Percentiles rank a stretch among this genome's conserved stretches.
These are phyloP conservation scores for Harringtonia lauricola DNA, from an alignment of 2,329 filamentous ascomycete genomes.

Conservation along the genomic window DNA sequence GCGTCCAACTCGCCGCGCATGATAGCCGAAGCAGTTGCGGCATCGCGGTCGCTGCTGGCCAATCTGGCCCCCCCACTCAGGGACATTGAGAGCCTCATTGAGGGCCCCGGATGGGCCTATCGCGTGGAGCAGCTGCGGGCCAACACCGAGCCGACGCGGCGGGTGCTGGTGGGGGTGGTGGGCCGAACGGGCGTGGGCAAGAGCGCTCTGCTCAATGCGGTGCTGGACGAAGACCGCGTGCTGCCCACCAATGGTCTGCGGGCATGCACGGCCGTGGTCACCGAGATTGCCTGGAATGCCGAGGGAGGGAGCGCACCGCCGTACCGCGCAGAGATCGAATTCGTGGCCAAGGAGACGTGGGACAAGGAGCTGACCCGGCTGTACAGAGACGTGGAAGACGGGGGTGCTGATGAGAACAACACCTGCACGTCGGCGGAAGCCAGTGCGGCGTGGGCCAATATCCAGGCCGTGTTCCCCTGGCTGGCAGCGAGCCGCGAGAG, in stretches of 20 bases:
- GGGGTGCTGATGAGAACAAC: constrained; percentile 11
- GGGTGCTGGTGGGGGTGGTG: constrained; percentile 42
- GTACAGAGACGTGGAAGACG: constrained; percentile 26
- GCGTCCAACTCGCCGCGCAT: background rate
- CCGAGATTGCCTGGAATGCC: constrained; percentile 46
- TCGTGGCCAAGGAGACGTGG: constrained; percentile 42
- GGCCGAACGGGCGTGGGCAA: constrained; percentile 54
- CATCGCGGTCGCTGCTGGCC: constrained; percentile 12
- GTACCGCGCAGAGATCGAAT: constrained; percentile 47
- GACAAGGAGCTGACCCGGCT: constrained; percentile 36
- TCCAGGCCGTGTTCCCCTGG: constrained; percentile 34
- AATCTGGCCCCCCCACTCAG: constrained; percentile 13
- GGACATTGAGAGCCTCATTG: constrained; percentile 11
- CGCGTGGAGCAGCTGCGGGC: background rate
- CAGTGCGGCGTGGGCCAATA: constrained; percentile 37
- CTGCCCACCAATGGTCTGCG: constrained; percentile 38
- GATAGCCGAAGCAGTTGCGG: background rate
- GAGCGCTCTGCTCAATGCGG: constrained; percentile 50
- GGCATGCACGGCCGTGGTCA: constrained; percentile 51
- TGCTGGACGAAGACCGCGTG: constrained; percentile 46
- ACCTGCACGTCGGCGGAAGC: constrained; percentile 17
- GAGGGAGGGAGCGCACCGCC: background rate
- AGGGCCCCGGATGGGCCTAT: constrained; percentile 5
- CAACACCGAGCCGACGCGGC: constrained; percentile 20
- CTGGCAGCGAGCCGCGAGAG: constrained; percentile 23